A percentile compares a stretch with the other conserved stretches of the same genome.
phyloP scores from a whole-genome alignment of 108 stramenopile genomes.

The Ochromonas danica region DNA sequence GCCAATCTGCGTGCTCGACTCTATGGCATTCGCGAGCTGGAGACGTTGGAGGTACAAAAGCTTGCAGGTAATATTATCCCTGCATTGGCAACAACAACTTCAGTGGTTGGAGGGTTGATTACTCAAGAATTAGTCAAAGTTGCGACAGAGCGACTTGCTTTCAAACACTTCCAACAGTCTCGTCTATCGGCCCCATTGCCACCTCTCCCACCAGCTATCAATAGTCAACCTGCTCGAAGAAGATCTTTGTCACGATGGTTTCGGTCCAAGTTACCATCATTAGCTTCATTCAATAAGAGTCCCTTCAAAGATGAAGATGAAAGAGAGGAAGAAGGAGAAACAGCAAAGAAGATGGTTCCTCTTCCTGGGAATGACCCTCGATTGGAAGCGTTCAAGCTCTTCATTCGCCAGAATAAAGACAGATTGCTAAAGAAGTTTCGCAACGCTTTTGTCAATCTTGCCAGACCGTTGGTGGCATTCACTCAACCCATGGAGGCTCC shows the following conservation, averaged over 20 bases:
- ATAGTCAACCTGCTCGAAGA: neutral
- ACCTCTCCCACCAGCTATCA: too few relatives aligned
- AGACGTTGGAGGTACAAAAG: neutral
- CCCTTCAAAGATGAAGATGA: neutral
- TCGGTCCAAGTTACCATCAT: neutral
- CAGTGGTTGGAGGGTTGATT: neutral
- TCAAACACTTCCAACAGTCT: neutral
- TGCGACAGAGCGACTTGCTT: neutral
- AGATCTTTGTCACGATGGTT: neutral
- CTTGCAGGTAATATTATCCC: conserved; percentile 23
- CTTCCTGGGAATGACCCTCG: too few relatives aligned
- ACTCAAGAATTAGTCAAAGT: conserved; percentile 19
- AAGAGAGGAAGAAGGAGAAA: too few relatives aligned
- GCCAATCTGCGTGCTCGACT: neutral
- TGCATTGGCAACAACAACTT: conserved; percentile 26
- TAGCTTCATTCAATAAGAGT: neutral
- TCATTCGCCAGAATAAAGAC: neutral
- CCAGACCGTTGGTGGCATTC: conserved; percentile 51
- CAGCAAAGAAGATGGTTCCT: neutral
- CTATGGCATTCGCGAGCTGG: neutral
- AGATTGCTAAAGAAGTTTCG: conserved; percentile 5
- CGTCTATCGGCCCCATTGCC: too few relatives aligned
- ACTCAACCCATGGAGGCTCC: conserved; percentile 40
- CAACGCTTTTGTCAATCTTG: conserved; percentile 54
- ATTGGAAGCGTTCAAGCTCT: neutral